phyloP scores from a whole-genome alignment of 1,139 yeast genomes.

The Candida sanyaensis region DNA sequence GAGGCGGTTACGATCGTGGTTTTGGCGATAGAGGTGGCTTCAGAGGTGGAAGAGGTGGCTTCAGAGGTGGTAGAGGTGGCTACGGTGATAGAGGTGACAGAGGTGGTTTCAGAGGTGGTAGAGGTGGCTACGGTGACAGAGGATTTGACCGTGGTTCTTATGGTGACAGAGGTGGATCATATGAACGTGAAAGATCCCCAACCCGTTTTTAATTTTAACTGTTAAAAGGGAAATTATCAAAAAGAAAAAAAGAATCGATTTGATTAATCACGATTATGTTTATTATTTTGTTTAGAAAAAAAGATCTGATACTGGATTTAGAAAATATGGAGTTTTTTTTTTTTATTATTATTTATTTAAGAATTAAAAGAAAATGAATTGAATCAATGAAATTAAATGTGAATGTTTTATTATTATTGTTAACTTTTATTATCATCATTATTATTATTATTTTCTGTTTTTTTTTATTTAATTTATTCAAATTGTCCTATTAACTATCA shows the following conservation, averaged over 20 bases:
- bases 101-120: constrained; percentile 28
- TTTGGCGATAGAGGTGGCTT: constrained; percentile 29
- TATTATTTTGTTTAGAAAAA: too few relatives aligned
- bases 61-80: constrained; percentile 33
- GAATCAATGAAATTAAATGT: too few relatives aligned
- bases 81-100: constrained; percentile 31
- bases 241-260: background rate
- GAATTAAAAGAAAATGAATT: too few relatives aligned
- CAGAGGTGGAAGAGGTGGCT: constrained; percentile 32
- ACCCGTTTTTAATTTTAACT: constrained; percentile 34
- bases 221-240: too few relatives aligned
- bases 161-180: constrained; percentile 38
- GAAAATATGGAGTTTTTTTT: too few relatives aligned
- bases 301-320: too few relatives aligned
- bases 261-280: too few relatives aligned
- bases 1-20: constrained; percentile 37
- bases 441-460: background rate
- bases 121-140: constrained; percentile 29
- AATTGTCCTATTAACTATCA: background rate
- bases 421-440: too few relatives aligned
- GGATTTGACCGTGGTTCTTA: constrained; percentile 13
- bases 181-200: constrained; percentile 52
- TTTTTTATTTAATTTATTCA: background rate
- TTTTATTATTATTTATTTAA: too few relatives aligned
- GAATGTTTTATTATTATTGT: too few relatives aligned